A percentile compares a stretch with the other conserved stretches of the same genome.
phyloP scores from a whole-genome alignment of 1,139 yeast species.

The Sugiyamaella sp. region DNA sequence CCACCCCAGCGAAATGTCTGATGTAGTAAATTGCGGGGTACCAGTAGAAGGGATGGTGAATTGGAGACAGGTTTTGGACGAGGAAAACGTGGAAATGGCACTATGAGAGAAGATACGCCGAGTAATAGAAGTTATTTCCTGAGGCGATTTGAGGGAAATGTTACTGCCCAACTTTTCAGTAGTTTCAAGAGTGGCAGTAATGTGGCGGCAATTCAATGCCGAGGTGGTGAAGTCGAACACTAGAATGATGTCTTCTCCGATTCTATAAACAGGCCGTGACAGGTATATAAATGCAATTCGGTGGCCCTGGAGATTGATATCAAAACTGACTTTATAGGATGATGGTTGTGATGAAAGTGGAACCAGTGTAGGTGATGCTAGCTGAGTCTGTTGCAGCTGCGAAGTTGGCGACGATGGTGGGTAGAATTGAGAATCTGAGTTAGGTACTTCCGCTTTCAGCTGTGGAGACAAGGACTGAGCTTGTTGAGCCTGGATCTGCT shows the following conservation, averaged over 20 bases:
- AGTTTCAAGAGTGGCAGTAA: conserved; percentile 45
- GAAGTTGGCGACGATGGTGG: neutral
- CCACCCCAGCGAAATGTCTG: conserved; percentile 41
- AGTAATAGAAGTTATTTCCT: conserved; percentile 23
- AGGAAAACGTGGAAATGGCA: conserved; percentile 32
- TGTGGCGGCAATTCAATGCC: conserved; percentile 40
- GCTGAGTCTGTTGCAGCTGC: neutral
- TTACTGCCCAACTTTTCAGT: conserved; percentile 38
- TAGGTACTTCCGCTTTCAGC: neutral
- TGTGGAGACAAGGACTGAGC: neutral
- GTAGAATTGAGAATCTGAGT: neutral
- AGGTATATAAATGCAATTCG: conserved; percentile 41
- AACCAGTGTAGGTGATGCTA: conserved; percentile 14
- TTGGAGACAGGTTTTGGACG: conserved; percentile 34
- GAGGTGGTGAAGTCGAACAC: conserved; percentile 37
- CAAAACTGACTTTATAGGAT: conserved; percentile 37
- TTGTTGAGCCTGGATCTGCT: conserved; percentile 16
- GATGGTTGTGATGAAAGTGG: conserved; percentile 17
- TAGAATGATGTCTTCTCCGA: conserved; percentile 44
- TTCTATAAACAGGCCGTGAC: conserved; percentile 43
- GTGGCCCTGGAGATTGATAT: conserved; percentile 40
- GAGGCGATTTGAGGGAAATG: conserved; percentile 19
- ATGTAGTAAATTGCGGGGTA: conserved; percentile 43
- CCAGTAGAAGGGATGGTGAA: conserved; percentile 43
- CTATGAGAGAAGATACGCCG: conserved; percentile 31